Base-by-base conservation (phyloP, 495 filamentous ascomycete genomes). In the Podospora tetraspora region DNA sequence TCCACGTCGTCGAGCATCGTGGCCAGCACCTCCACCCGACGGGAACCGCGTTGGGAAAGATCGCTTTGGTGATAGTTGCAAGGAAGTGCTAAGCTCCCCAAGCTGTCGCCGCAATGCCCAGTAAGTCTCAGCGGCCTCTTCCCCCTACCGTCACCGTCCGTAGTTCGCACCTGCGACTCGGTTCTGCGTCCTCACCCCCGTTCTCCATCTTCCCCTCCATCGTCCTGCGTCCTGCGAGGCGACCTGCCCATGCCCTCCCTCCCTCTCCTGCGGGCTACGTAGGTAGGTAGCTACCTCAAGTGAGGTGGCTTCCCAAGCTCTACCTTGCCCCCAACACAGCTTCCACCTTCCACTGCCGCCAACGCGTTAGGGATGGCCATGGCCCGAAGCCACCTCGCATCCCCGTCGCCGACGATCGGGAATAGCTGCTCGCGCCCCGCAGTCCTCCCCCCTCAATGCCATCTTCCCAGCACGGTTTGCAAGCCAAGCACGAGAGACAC, bases 151-250 rank as follows among this genome's bases (percentile, higher is more conserved):
- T n/a, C n/a, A n/a, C n/a, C n/a, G n/a, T n/a, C n/a, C n/a, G n/a
- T n/a, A n/a, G 27, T 27, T 27, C 5, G 27, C 27, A 27, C 27
- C 27, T 27, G 27, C 27, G 27, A 27, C 27, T 27, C 27, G 27
- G 27, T 27, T n/a, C n/a, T n/a, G n/a, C 27, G 27, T 27, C 27
- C 27, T 27, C 27, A 27, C 27, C 43, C 19, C 43, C 43, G n/a
- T 52, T 43, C 34, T 4, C 34, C 34, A 16, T 43, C 34, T 19
- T 61, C 65, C 68, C 70, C 68, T 65, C 70, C 37, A 52, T 52
- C 9, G 43, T 52, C 43, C 43, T 52, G 43, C 27, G 27, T 6
- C 4, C 27, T 27, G 27, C 27, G 27, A 27, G 27, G 27, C 27
- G 27, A 27, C 27, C 4, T 27, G 43, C 43, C 34, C 34, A 16